These are phyloP conservation scores for Auricularia auricula-judae DNA, from an alignment of 768 basidiomycete genomes.

Conservation along the genomic window DNA sequence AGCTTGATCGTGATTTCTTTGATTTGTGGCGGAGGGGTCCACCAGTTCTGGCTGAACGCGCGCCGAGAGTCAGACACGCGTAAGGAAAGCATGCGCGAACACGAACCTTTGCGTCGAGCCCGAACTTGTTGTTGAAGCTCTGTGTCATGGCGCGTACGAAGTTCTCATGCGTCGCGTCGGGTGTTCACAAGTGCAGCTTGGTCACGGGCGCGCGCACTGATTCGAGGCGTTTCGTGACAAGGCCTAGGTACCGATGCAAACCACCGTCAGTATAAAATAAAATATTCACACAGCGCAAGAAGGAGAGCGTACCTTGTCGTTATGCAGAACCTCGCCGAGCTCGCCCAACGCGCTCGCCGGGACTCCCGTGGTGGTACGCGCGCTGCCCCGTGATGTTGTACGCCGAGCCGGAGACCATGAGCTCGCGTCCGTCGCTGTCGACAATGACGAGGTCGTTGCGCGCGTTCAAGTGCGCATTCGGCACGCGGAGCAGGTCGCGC, in stretches of 20 bases:
- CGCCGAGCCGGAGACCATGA: slow-evolving; percentile 96
- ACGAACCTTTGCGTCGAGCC: slow-evolving; percentile 23
- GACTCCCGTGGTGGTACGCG: slow-evolving; percentile 95
- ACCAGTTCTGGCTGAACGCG: slow-evolving; percentile 4
- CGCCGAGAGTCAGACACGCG: too few relatives aligned
- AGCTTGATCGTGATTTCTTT: too few relatives aligned
- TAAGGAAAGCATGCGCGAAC: not conserved
- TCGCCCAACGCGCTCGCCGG: slow-evolving; percentile 67
- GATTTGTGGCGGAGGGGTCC: too few relatives aligned
- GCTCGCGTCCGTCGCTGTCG: slow-evolving; percentile 14
- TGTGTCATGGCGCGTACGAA: slow-evolving; percentile 61
- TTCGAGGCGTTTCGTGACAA: slow-evolving; percentile 75
- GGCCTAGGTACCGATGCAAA: slow-evolving; percentile 43
- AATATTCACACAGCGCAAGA: not conserved
- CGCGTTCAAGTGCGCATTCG: slow-evolving; percentile 67
- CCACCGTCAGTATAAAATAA: not conserved
- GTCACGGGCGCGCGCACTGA: slow-evolving; percentile 90
- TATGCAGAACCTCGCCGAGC: slow-evolving; percentile 60
- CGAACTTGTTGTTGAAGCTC: slow-evolving; percentile 57
- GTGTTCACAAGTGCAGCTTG: slow-evolving; percentile 54
- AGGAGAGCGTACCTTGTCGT: slow-evolving; percentile 41
- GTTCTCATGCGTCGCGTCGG: slow-evolving; percentile 45
- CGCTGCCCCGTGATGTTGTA: slow-evolving; percentile 88
- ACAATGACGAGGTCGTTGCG: slow-evolving; percentile 87
- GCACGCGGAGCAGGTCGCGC: slow-evolving; percentile 48